These are phyloP conservation scores for Penicillium ochrochloron DNA, from an alignment of 495 filamentous ascomycete species.

Conservation along the genomic window DNA sequence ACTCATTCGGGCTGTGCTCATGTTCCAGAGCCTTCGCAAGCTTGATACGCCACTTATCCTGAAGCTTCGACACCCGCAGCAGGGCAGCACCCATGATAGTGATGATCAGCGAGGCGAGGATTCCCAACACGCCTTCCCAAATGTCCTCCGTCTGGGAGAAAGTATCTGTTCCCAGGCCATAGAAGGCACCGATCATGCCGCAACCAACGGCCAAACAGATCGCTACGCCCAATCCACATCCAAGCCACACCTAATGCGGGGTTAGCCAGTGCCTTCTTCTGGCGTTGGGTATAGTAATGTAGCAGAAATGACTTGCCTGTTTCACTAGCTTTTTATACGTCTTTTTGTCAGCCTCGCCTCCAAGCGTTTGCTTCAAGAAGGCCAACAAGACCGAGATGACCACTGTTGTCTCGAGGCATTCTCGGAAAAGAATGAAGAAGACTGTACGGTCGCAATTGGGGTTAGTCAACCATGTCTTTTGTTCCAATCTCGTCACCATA, in stretches of 20 bases:
- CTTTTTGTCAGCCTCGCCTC: slow-evolving; percentile 54
- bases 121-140: slow-evolving; percentile 77
- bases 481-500: too few relatives aligned
- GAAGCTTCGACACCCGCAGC: slow-evolving; percentile 80
- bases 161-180: slow-evolving; percentile 65
- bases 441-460: slow-evolving; percentile 41
- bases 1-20: slow-evolving; percentile 41
- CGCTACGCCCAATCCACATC: slow-evolving; percentile 63
- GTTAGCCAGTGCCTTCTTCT: background rate
- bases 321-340: slow-evolving; percentile 70
- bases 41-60: slow-evolving; percentile 84
- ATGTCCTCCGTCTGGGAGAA: slow-evolving; percentile 71
- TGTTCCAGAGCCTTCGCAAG: slow-evolving; percentile 68
- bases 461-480: slow-evolving; percentile 2
- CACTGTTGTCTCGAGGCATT: slow-evolving; percentile 78
- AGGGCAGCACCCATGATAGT: slow-evolving; percentile 77
- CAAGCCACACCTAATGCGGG: slow-evolving; percentile 67
- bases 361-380: slow-evolving; percentile 79
- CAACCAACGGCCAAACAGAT: slow-evolving; percentile 71
- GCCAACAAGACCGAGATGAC: slow-evolving; percentile 83
- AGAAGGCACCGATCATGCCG: slow-evolving; percentile 81
- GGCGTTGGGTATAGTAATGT: background rate
- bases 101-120: slow-evolving; percentile 77
- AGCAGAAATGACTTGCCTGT: slow-evolving; percentile 56
- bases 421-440: slow-evolving; percentile 87